A percentile compares a stretch with the other conserved stretches of the same genome.
These are phyloP conservation scores for Chlamydomonas sphaeroides DNA, from an alignment of 139 green algal species.

Conservation along the genomic window DNA sequence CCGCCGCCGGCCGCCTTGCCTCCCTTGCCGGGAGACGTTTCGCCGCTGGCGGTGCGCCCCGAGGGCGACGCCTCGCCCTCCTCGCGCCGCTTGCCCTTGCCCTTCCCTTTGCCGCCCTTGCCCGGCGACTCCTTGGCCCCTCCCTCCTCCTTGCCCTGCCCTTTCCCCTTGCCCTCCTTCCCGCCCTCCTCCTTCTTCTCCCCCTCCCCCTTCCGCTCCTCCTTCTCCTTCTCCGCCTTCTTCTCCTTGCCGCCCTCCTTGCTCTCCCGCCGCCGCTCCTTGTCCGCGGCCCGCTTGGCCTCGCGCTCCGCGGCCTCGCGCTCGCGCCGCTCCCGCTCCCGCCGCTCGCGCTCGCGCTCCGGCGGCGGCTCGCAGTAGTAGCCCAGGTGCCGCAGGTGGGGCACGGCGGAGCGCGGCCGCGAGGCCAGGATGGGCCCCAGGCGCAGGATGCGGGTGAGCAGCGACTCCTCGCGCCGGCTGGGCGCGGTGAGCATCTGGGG, in stretches of 20 bases:
- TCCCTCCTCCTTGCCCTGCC: background rate
- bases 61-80: no score
- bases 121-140: background rate
- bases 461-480: conserved; percentile 27
- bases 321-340: background rate
- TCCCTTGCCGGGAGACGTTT: no score
- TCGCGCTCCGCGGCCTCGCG: background rate
- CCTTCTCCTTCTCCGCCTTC: no score
- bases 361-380: background rate
- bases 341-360: background rate
- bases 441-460: conserved; percentile 48
- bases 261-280: background rate
- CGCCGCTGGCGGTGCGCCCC: no score
- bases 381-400: conserved; percentile 1
- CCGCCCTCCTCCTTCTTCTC: background rate
- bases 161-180: background rate
- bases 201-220: background rate
- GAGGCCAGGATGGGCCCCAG: conserved; percentile 35
- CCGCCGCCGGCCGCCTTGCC: no score
- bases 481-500: conserved; percentile 52
- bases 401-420: background rate
- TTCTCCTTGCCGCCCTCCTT: background rate
- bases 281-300: no score
- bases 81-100: background rate
- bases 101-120: background rate